Base-by-base conservation (phyloP, 495 filamentous ascomycete species). In the Tuber aestivum region DNA sequence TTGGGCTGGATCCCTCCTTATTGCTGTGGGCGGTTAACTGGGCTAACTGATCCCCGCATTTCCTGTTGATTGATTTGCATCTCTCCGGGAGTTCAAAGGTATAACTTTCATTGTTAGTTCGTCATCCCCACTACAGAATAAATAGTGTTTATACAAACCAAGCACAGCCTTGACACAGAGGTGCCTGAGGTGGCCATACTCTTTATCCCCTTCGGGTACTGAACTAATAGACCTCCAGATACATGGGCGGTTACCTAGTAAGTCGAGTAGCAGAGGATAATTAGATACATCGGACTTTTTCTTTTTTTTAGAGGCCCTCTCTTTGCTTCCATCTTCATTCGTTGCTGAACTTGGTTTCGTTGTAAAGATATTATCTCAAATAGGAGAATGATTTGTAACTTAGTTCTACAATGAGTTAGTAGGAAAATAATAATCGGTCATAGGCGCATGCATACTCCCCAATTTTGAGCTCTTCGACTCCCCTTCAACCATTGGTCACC, bases 121-220 rank as follows among this genome's bases (percentile, higher is more conserved):
- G 14, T 35, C 56, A 65, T 65, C 32, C 56, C 27, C 56, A 74
- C 48, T 56, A 75, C 77, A 70, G 83, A 80, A 75, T 50, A 42
- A 9, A 69, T 41, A 56, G 69, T 42, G 42, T 74, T 35, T 89
- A 88, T 87, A 92, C 90, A 99, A 98, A 70, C 95, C 95, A 56
- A 96, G 85, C 80, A 99, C 91, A 72, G 98, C 93, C 83, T 98
- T 94, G 3, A 94, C 88, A 83, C 94, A 98, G 80, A 97, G 98
- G 82, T 94, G 87, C 70, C 86, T 87, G 41, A 93, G 85, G 27
- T 88, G 87, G 81, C 91, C 89, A 42, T 85, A 87, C 61, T 87
- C 85, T 38, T 50, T 73, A 56, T 79, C 78, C 14, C 86, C 85
- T 69, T 88, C 89, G 65, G 84, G 78, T 40, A 89, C 89, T 9